Conservation (phyloP, 345 rosid genomes). For the Orychophragmus violaceus region DNA sequence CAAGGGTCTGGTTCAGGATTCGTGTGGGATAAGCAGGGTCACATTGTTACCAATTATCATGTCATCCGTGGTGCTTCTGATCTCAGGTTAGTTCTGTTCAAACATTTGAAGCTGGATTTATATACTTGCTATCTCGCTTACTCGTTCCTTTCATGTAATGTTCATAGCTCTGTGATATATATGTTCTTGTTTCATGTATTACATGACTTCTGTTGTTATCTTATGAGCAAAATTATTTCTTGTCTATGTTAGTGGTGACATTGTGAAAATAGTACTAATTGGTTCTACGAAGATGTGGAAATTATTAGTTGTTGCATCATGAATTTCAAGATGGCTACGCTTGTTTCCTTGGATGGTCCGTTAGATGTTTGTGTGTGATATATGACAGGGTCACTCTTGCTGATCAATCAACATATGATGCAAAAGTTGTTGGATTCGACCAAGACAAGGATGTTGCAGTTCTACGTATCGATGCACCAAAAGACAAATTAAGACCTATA, state of each 20-base stretch:
- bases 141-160: no score
- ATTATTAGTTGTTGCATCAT: neutral
- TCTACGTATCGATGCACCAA: slow-evolving; percentile 63
- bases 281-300: no score
- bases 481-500: slow-evolving; percentile 69
- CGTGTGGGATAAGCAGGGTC: slow-evolving; percentile 83
- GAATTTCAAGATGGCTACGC: neutral
- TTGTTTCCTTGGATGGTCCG: neutral
- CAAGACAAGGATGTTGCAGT: slow-evolving; percentile 98
- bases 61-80: slow-evolving; percentile 98
- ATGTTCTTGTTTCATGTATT: no score
- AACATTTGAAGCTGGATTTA: no score
- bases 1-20: slow-evolving; percentile 98
- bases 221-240: no score
- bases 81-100: no score
- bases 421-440: slow-evolving; percentile 85
- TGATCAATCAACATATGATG: slow-evolving; percentile 83
- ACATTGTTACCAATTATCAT: slow-evolving; percentile 88
- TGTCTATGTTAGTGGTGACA: no score
- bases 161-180: no score
- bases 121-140: no score
- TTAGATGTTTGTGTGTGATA: slow-evolving; percentile 5
- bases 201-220: no score
- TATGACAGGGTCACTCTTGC: slow-evolving; percentile 75
- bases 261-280: no score